A percentile compares a stretch with the other conserved stretches of the same genome.
Conservation (phyloP, 2,329 filamentous ascomycete genomes). For the Ceratocystis ficicola region DNA sequence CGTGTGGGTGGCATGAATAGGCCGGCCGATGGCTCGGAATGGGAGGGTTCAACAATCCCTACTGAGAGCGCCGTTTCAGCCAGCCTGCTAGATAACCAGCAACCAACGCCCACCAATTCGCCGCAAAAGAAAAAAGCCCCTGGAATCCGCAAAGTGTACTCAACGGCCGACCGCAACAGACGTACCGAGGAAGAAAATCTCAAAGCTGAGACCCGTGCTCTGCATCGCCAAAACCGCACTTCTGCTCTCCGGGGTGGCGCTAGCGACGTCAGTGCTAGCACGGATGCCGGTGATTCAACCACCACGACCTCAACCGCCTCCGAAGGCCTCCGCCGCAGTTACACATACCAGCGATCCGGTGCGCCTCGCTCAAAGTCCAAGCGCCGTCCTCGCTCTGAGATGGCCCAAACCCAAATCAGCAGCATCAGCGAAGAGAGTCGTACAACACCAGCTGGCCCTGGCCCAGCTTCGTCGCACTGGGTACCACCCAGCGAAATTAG, state of each 20-base stretch:
- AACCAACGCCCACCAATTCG: slow-evolving; percentile 45
- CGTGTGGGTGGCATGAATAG: slow-evolving; percentile 83
- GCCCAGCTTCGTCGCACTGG: neutral
- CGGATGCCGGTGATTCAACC: slow-evolving; percentile 1
- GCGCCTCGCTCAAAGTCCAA: slow-evolving; percentile 24
- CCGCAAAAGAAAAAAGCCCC: slow-evolving; percentile 35
- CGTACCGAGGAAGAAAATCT: slow-evolving; percentile 43
- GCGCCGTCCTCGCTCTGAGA: slow-evolving; percentile 27
- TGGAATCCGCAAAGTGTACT: slow-evolving; percentile 52
- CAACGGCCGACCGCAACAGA: slow-evolving; percentile 43
- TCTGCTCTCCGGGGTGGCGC: slow-evolving; percentile 20
- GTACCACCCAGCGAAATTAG: slow-evolving; percentile 17
- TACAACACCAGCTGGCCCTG: neutral
- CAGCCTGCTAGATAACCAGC: slow-evolving; percentile 47
- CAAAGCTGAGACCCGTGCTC: slow-evolving; percentile 43
- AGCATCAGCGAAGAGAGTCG: slow-evolving; percentile 21
- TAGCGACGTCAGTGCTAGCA: slow-evolving; percentile 17
- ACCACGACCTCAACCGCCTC: slow-evolving; percentile 13
- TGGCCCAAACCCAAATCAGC: slow-evolving; percentile 22
- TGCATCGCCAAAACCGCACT: slow-evolving; percentile 42
- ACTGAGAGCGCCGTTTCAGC: slow-evolving; percentile 51
- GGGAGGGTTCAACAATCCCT: slow-evolving; percentile 61
- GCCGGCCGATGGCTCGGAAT: slow-evolving; percentile 62
- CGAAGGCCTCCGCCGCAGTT: slow-evolving; percentile 35
- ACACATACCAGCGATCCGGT: slow-evolving; percentile 39